Base-by-base conservation (phyloP, 495 filamentous ascomycete genomes). In the Neurospora sp. region DNA sequence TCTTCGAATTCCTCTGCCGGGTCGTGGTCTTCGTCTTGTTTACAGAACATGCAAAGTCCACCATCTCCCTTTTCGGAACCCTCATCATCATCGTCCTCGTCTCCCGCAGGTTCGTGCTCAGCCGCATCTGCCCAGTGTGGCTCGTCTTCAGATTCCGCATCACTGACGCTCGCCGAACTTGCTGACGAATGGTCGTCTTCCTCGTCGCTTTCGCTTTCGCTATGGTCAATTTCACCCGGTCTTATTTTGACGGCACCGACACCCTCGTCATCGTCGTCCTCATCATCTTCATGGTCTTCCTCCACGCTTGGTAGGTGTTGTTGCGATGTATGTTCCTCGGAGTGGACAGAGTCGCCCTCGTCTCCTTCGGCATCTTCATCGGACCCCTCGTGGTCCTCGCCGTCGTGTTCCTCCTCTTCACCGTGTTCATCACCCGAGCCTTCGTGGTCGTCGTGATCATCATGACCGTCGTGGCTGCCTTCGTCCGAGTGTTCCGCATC, bases 1-100 rank as follows among this genome's bases (percentile, higher is more conserved):
- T 91, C 86, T 82, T 98, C 96, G 80, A 92, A 98, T 73, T 97
- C 94, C 72, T 92, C 91, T 74, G 87, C 89, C 8, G 94, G 93
- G 74, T 97, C 94, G 74, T 96, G 83, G 70, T 95, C 92, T 82
- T 97, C 94, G 76, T 94, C 91, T 74, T 92, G 85, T 45, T 86
- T 87, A 80, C 94, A 97, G 79, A 92, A 94, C 31, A 82, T 73
- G 89, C 93, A 87, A 81, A 91, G 90, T 88, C 86, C 91, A 86
- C 92, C 71, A 84, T 87, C 76, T 83, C 86, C 74, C 82, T 86
- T 79, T 80, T 88, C 81, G 0, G 77, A 79, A 40, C 88, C 87
- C 8, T 83, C 87, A 27, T 93, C 92, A n/a, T 83, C 87, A 38
- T 92, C 91, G 3, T 85, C 88, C 69, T 92, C 90, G 39, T 92